A percentile compares a stretch with the other conserved stretches of the same genome.
phyloP scores from a whole-genome alignment of 805 yeast genomes.

The Candida arabinofermentans region DNA sequence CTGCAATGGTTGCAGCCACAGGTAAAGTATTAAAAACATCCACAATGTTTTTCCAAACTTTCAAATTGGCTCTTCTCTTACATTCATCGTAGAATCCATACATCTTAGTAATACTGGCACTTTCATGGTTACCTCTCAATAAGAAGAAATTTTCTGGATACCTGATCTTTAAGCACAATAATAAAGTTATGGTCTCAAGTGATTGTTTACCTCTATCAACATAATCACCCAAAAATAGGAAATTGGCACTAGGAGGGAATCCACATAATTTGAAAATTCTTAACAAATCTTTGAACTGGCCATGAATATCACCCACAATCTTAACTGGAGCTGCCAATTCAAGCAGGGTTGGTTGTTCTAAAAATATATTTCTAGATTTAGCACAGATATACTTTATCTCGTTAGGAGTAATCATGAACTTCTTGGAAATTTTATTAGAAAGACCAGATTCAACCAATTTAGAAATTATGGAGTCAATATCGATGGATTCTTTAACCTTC shows the following conservation, averaged over 20 bases:
- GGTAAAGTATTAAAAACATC: conserved; percentile 59
- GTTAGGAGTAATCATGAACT: conserved; percentile 45
- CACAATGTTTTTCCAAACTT: conserved; percentile 48
- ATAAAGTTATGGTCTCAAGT: conserved; percentile 48
- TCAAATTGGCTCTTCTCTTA: conserved; percentile 45
- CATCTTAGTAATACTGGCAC: conserved; percentile 55
- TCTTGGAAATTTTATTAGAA: conserved; percentile 38
- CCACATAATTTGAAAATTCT: conserved; percentile 57
- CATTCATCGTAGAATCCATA: conserved; percentile 62
- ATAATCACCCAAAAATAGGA: conserved; percentile 54
- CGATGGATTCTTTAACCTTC: conserved; percentile 23
- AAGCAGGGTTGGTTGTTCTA: conserved; percentile 61
- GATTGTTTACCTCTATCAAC: conserved; percentile 59
- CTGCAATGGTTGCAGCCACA: conserved; percentile 58
- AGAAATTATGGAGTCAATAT: conserved; percentile 62
- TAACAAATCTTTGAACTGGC: conserved; percentile 51
- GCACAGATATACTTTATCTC: conserved; percentile 58
- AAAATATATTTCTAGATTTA: conserved; percentile 54
- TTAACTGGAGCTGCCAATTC: conserved; percentile 75
- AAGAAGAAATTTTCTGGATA: conserved; percentile 59
- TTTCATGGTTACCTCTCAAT: conserved; percentile 58
- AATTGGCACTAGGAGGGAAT: conserved; percentile 54
- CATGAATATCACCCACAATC: conserved; percentile 82
- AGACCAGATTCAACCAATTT: conserved; percentile 52
- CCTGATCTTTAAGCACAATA: conserved; percentile 51